A percentile compares a stretch with the other conserved stretches of the same genome.
Evolutionary conservation across 1,284 basidiomycete species (phyloP).

Genomic region (Acaromyces ingoldii): DNA sequence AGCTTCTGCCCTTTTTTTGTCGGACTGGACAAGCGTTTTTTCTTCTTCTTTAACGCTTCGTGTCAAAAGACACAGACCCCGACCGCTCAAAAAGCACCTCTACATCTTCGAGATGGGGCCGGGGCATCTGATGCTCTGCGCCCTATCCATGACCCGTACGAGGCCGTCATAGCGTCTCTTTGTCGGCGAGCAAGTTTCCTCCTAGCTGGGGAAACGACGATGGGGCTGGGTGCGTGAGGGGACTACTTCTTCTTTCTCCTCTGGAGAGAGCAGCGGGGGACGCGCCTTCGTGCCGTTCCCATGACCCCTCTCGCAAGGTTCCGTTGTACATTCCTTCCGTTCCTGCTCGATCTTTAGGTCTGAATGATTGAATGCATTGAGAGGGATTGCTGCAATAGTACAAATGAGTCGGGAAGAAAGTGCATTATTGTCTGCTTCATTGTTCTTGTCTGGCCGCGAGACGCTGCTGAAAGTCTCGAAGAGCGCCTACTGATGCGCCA

Average conservation of each 20-base stretch:
- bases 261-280: too few relatives aligned
- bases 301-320: constrained; percentile 7
- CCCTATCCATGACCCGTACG: constrained; percentile 7
- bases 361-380: too few relatives aligned
- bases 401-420: too few relatives aligned
- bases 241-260: too few relatives aligned
- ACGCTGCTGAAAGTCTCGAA: constrained; percentile 1
- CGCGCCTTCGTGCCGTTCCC: constrained; percentile 1
- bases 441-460: background rate
- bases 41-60: constrained; percentile 1
- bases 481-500: background rate
- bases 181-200: background rate
- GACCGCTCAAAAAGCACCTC: constrained; percentile 9
- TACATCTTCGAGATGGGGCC: constrained; percentile 6
- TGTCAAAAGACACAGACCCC: constrained; percentile 8
- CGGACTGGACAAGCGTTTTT: too few relatives aligned
- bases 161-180: constrained; percentile 6
- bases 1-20: too few relatives aligned
- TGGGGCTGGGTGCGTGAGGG: constrained; percentile 8
- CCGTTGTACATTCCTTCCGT: background rate
- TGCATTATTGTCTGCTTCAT: too few relatives aligned
- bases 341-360: too few relatives aligned
- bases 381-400: background rate
- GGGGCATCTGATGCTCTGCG: background rate
- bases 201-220: background rate